Evolutionary conservation across 805 yeast species (phyloP), one percentile per base, ranked within the genome.

Genomic region (Cyberlindnera petersonii): DNA sequence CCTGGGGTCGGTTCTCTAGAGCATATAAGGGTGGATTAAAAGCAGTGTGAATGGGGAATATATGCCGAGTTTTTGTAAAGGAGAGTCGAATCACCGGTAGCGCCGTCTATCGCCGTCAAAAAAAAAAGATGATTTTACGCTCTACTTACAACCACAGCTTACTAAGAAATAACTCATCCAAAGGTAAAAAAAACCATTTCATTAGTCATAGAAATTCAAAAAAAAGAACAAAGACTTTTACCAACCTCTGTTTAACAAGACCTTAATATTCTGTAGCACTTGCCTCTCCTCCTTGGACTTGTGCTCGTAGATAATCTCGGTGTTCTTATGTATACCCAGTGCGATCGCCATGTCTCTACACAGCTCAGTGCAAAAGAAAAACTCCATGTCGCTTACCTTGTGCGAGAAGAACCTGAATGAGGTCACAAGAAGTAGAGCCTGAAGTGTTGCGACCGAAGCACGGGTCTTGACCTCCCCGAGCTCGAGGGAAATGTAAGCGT

Each of bases 341-440:
- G 53, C 48, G 24, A 45, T 47, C 19, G 50, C 49, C 43, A 49
- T 41, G 27, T 49, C 53, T 29, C 50, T 41, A 24, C 49, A 47
- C 16, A 45, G 31, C 28, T 44, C 49, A 5, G 42, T 43, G 15
- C 43, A 28, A 35, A 47, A 49, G 42, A 40, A 47, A 11, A 49
- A 26, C 21, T 49, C 53, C 24, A 44, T 23, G 7, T 49, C 51
- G 10, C 44, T 39, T 27, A 45, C 47, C 20, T 37, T 46, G 29
- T 43, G 44, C 1, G 48, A 44, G 26, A 49, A 49, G 26, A 46
- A 39, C 21, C 46, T 40, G 40, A 47, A 47, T 1, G 51, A 44
- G 4, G 45, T 47, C 18, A 49, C 27, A 10, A 49, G 23, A 16
- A 49, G 33, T 14, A 48, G 27, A 2, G 49, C 48, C 40, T 49